A percentile compares a stretch with the other conserved stretches of the same genome.
Evolutionary conservation across 768 basidiomycete genomes (phyloP).

Genomic region (Podaxis pistillaris): DNA sequence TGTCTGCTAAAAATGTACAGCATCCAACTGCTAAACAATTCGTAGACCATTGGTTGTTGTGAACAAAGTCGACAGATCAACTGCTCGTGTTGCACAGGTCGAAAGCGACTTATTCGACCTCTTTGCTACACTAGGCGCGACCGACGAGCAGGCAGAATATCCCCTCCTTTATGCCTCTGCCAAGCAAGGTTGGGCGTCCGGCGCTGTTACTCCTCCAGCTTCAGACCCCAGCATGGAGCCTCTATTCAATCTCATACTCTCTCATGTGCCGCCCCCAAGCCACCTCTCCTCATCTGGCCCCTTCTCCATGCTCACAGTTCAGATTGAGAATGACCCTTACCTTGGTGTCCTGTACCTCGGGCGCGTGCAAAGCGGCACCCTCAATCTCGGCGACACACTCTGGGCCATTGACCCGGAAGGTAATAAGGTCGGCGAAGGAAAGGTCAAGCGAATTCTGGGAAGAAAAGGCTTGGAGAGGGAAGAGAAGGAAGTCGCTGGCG

Average conservation of each 20-base stretch:
- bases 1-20: constrained; percentile 14
- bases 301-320: constrained; percentile 53
- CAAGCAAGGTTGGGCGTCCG: constrained; percentile 49
- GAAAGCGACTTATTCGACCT: constrained; percentile 51
- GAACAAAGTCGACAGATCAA: constrained; percentile 49
- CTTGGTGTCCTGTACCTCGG: constrained; percentile 50
- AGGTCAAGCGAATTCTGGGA: constrained; percentile 45
- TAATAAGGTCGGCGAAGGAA: constrained; percentile 47
- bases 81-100: constrained; percentile 42
- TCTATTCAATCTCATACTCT: constrained; percentile 45
- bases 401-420: constrained; percentile 39
- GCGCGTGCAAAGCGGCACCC: constrained; percentile 40
- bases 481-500: constrained; percentile 43
- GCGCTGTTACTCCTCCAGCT: constrained; percentile 21
- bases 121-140: constrained; percentile 48
- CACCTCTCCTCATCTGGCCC: constrained; percentile 36
- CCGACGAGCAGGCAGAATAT: constrained; percentile 51
- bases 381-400: constrained; percentile 38
- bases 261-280: constrained; percentile 39
- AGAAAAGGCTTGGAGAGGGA: constrained; percentile 39
- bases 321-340: constrained; percentile 50
- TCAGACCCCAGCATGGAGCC: constrained; percentile 36
- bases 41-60: constrained; percentile 45
- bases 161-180: constrained; percentile 50
- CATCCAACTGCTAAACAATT: not conserved